Evolutionary conservation across 2,329 filamentous ascomycete genomes (phyloP).

Genomic region (Ustulina deusta): DNA sequence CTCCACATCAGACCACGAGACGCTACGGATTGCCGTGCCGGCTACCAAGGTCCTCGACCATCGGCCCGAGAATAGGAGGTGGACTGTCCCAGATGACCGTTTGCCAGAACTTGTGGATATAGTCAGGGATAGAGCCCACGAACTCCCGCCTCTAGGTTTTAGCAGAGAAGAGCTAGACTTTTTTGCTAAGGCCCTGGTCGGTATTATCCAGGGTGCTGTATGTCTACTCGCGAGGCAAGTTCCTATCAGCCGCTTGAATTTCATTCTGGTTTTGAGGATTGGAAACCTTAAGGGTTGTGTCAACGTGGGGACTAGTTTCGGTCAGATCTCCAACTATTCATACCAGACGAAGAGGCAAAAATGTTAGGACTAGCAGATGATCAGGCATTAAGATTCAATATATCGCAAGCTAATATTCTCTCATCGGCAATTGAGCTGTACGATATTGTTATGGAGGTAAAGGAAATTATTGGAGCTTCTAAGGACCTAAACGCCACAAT

Average conservation of each 20-base stretch:
- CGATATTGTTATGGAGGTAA: background rate
- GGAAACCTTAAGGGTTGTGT: background rate
- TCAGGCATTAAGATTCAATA: slow-evolving; percentile 1
- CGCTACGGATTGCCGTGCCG: too few relatives aligned
- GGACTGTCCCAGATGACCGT: too few relatives aligned
- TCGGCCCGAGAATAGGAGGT: too few relatives aligned
- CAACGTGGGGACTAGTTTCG: background rate
- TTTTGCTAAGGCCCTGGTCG: too few relatives aligned
- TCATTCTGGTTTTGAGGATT: background rate
- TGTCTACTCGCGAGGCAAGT: slow-evolving; percentile 7
- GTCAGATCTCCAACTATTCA: slow-evolving; percentile 8
- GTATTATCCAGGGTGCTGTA: too few relatives aligned
- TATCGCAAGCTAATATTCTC: background rate
- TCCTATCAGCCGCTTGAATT: background rate
- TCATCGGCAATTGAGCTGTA: background rate
- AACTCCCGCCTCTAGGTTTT: too few relatives aligned
- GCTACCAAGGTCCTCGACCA: too few relatives aligned
- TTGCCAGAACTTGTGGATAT: too few relatives aligned
- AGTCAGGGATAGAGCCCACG: too few relatives aligned
- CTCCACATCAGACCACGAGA: too few relatives aligned
- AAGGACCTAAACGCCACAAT: slow-evolving; percentile 7
- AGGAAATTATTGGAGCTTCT: background rate
- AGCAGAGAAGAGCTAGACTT: too few relatives aligned
- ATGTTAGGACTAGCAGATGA: background rate
- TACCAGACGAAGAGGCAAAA: slow-evolving; percentile 9